Base-by-base conservation (phyloP, 768 basidiomycete species). In the Hysterangium stoloniferum region DNA sequence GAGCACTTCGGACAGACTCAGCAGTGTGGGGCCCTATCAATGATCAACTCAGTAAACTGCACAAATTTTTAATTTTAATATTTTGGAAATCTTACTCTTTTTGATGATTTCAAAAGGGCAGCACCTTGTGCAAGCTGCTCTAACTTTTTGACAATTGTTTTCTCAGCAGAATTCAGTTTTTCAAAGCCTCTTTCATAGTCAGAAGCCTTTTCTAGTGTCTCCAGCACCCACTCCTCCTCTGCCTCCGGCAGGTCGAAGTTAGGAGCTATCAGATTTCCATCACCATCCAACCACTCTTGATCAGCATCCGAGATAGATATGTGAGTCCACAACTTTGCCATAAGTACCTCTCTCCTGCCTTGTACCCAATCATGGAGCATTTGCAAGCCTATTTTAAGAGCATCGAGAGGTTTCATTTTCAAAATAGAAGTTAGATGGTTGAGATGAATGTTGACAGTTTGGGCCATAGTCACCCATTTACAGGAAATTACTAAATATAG, bases 211-310 rank as follows among this genome's bases (percentile, higher is more conserved):
- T 57, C 58, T 35, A 61, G 56, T 15, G 45, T 13, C n/a, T 59
- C 52, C 32, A 64, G 25, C 33, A 59, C 37, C 13, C 27, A 34
- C 45, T 61, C 55, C 53, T 60, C 59, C n/a, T n/a, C n/a, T n/a
- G n/a, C n/a, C n/a, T n/a, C n/a, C n/a, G n/a, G n/a, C n/a, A n/a
- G n/a, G n/a, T n/a, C n/a, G n/a, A n/a, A n/a, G n/a, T n/a, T n/a
- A n/a, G n/a, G n/a, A 53, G 59, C 55, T 38, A 63, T 54, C 22
- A 59, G 45, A 49, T 63, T 61, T 24, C 53, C 58, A 24, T 40
- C 55, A 52, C 45, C 24, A 31, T 56, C 59, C 38, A 65, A 41
- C 60, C 60, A 65, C 2, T 57, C 40, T 37, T 59, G 24, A 20
- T 62, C 60, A 25, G 20, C 36, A 3, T 52, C 37, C 28, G 54